phyloP scores from a whole-genome alignment of 2,329 filamentous ascomycete genomes.

The Corinectria fuckeliana region DNA sequence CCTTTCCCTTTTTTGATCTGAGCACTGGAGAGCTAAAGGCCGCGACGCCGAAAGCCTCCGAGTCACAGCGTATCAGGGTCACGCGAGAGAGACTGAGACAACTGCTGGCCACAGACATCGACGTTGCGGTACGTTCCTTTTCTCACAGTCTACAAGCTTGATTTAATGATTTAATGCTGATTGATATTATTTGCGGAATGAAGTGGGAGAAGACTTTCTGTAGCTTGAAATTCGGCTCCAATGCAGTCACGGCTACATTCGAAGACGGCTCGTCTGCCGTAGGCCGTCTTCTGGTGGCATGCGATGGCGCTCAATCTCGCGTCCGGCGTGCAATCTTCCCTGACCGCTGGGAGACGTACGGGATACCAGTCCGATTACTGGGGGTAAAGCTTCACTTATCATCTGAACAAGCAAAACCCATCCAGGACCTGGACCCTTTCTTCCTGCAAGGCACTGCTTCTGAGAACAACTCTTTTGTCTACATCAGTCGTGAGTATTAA shows the following conservation, averaged over 20 bases:
- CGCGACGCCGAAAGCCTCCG: conserved; percentile 51
- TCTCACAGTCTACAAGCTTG: too few species aligned
- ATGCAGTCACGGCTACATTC: conserved; percentile 52
- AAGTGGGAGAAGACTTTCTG: conserved; percentile 50
- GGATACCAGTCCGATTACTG: conserved; percentile 56
- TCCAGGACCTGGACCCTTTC: conserved; percentile 57
- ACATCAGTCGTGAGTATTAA: conserved; percentile 53
- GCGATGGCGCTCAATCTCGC: conserved; percentile 57
- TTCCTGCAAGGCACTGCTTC: conserved; percentile 63
- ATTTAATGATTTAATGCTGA: too few species aligned
- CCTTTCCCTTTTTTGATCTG: conserved; percentile 64
- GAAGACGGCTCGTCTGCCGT: conserved; percentile 50
- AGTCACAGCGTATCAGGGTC: conserved; percentile 55
- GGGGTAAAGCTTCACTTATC: conserved; percentile 53
- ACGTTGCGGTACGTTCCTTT: conserved; percentile 49
- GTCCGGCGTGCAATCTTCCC: conserved; percentile 49
- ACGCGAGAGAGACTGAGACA: conserved; percentile 53
- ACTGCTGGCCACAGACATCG: conserved; percentile 53
- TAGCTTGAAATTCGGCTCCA: conserved; percentile 38
- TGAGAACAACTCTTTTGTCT: conserved; percentile 57
- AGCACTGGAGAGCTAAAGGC: conserved; percentile 51
- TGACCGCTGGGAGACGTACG: conserved; percentile 40
- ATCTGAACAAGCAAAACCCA: conserved; percentile 47
- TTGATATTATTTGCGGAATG: too few species aligned
- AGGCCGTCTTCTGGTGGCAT: conserved; percentile 56